Base-by-base conservation (phyloP, 2,329 filamentous ascomycete genomes). In the Drechslerella coelobrocha region DNA sequence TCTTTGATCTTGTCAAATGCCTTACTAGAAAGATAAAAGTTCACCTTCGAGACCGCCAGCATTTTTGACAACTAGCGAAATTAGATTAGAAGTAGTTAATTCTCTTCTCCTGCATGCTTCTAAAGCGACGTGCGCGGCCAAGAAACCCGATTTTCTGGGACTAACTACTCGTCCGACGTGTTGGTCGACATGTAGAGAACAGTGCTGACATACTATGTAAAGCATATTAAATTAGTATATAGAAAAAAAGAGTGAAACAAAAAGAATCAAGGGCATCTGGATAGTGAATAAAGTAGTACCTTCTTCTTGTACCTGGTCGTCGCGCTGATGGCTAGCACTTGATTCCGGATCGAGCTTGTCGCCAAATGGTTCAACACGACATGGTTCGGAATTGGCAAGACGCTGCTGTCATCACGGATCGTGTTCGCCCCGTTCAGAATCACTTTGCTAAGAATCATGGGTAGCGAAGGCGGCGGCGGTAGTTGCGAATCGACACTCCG, bases 241-340 rank as follows among this genome's bases (percentile, higher is more conserved):
- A 43, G 3, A 7, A n/a, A 34, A 68, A 17, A 48, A 41, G 45
- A n/a, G 29, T 51, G 26, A 10, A 56, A 52, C 34, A 3, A 45
- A 19, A 10, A 21, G 8, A 45, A 21, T 21, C 41, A 14, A 5
- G 5, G 37, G n/a, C 21, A 14, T 10, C 17, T 10, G 34, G 34
- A 14, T 14, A n/a, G 34, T 14, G 65, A 34, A 14, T 12, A 9
- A 50, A 19, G 50, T 60, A n/a, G 68, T 77, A 91, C 91, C 86
- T 99, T 99, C 80, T 90, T 89, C 81, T 92, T 95, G 79, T 97
- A 99, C 79, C 94, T 85, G n/a, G 94, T 99, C 3, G 94, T 99
- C 12, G 91, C 93, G 77, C 92, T 97, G 4, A 96, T 95, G 31
- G 94, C 94, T 73, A 99, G 83, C 24, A 97, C 90, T 73, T 93